A percentile compares a stretch with the other conserved stretches of the same genome.
Evolutionary conservation across 169 alveolate species (phyloP).

Genomic region (Perkinsus chesapeaki): DNA sequence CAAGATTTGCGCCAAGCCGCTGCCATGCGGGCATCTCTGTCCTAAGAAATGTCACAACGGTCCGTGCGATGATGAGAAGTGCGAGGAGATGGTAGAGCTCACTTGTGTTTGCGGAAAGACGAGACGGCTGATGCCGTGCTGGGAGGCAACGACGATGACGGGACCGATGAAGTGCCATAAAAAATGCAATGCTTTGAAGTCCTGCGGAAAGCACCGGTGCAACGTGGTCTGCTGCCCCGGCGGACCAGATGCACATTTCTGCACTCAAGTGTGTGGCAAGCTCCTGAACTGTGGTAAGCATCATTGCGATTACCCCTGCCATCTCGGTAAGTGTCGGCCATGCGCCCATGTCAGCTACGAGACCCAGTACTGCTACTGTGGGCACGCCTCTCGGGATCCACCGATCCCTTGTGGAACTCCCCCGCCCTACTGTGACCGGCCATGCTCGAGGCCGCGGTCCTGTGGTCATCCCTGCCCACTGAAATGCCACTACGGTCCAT

Average conservation of each 20-base stretch:
- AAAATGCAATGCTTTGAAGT: constrained; percentile 55
- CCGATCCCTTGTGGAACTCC: constrained; percentile 76
- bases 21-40: constrained; percentile 61
- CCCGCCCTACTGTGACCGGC: constrained; percentile 40
- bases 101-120: constrained; percentile 57
- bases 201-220: constrained; percentile 73
- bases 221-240: constrained; percentile 65
- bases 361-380: constrained; percentile 68
- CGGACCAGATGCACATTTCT: constrained; percentile 58
- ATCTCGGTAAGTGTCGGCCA: constrained; percentile 65
- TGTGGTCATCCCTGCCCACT: constrained; percentile 49
- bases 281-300: constrained; percentile 64
- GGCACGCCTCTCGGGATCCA: constrained; percentile 54
- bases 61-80: constrained; percentile 45
- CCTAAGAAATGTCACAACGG: constrained; percentile 49
- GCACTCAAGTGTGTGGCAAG: constrained; percentile 64
- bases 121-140: constrained; percentile 47
- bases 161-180: constrained; percentile 47
- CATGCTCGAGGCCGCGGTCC: constrained; percentile 36
- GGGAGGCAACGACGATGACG: constrained; percentile 32
- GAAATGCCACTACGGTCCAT: constrained; percentile 38
- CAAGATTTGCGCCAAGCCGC: constrained; percentile 43
- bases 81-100: constrained; percentile 49
- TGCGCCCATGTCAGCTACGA: constrained; percentile 55
- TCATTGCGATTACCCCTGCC: constrained; percentile 67